Base-by-base conservation (phyloP, 108 stramenopile genomes). In the Parietichytrium sp. region DNA sequence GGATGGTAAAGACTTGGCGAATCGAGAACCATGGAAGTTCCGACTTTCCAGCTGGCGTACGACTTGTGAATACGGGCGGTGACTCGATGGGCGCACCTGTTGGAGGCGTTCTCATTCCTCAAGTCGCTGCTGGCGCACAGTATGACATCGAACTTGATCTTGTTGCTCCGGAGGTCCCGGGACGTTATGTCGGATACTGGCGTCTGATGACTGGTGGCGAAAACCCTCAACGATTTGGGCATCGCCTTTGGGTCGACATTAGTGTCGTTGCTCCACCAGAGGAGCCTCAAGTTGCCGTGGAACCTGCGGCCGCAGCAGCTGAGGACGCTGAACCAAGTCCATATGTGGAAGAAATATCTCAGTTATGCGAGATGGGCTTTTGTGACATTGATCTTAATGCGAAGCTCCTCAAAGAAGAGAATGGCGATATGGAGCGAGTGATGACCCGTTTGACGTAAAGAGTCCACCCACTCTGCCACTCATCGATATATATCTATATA, bases 231-330 rank as follows among this genome's bases (percentile, higher is more conserved):
- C 61, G 61, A 7, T 72, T 72, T 27, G 61, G 61, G 12, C 61
- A 72, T 42, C 61, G 61, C 20, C 61, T 72, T 7, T 72, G 61
- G 61, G 45, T 72, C 42, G 61, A 72, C 61, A 72, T 72, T 25
- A 72, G 20, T 25, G 61, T 72, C 61, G 61, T 72, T n/a, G n/a
- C n/a, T n/a, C n/a, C n/a, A n/a, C n/a, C n/a, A n/a, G n/a, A n/a
- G n/a, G n/a, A n/a, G n/a, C n/a, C n/a, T n/a, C n/a, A n/a, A n/a
- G n/a, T n/a, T n/a, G n/a, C n/a, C n/a, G n/a, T n/a, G n/a, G n/a
- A n/a, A n/a, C n/a, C n/a, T n/a, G n/a, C n/a, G n/a, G n/a, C n/a
- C n/a, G n/a, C n/a, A n/a, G n/a, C n/a, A n/a, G n/a, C n/a, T n/a
- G n/a, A n/a, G n/a, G n/a, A n/a, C n/a, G n/a, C n/a, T n/a, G n/a